A percentile compares a stretch with the other conserved stretches of the same genome.
These are phyloP conservation scores for Metschnikowia bowlesiae DNA, from an alignment of 805 yeast genomes.

Conservation along the genomic window DNA sequence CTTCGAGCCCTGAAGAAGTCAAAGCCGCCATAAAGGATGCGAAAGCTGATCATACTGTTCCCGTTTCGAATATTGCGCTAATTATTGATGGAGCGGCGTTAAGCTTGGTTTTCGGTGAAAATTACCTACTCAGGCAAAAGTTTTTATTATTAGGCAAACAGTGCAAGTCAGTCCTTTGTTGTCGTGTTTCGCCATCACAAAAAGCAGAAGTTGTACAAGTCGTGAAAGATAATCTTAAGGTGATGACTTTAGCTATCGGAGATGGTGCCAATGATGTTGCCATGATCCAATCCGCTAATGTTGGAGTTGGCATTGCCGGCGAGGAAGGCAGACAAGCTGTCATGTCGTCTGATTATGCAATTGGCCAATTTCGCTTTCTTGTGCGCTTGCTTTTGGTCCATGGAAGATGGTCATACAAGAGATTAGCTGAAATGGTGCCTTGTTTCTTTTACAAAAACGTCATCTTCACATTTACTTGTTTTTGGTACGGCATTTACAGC, in stretches of 20 bases:
- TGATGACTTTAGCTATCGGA: conserved; percentile 84
- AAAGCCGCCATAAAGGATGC: conserved; percentile 52
- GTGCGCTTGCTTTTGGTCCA: conserved; percentile 66
- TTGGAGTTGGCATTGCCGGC: conserved; percentile 88
- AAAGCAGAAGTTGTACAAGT: conserved; percentile 78
- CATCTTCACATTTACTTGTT: conserved; percentile 65
- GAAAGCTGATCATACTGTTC: conserved; percentile 57
- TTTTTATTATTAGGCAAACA: conserved; percentile 71
- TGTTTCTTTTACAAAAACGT: conserved; percentile 77
- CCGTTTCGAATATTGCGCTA: conserved; percentile 62
- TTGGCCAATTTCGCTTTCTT: conserved; percentile 76
- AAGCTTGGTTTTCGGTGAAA: conserved; percentile 42
- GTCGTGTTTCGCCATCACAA: conserved; percentile 86
- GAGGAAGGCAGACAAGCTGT: conserved; percentile 89
- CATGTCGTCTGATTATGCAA: conserved; percentile 83
- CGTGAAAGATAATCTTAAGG: conserved; percentile 69
- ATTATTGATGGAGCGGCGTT: conserved; percentile 81
- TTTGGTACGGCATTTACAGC: conserved; percentile 75
- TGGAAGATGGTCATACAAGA: conserved; percentile 83
- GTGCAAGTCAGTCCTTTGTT: conserved; percentile 77
- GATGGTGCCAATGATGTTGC: conserved; percentile 90
- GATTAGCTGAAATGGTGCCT: conserved; percentile 81
- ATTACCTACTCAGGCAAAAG: conserved; percentile 35
- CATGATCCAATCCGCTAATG: conserved; percentile 84
- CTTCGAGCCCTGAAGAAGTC: conserved; percentile 34